Conservation (phyloP, 2,329 filamentous ascomycete species). For the Colletotrichum sp. region DNA sequence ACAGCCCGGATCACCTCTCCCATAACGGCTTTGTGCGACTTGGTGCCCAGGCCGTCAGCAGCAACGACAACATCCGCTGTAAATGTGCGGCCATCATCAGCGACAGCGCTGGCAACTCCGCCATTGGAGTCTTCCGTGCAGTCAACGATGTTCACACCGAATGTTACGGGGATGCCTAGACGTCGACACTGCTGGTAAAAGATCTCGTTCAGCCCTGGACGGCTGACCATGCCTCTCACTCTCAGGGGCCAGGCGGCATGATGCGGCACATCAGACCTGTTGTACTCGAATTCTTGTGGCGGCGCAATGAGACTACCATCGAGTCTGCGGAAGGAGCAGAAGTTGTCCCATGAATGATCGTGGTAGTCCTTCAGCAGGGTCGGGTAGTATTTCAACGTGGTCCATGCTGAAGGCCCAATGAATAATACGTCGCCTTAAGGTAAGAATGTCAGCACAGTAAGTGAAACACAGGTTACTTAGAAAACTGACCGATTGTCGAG, state of each 20-base stretch:
- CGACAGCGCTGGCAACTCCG: not conserved
- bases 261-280: not conserved
- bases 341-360: not conserved
- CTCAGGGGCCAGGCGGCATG: not conserved
- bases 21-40: not conserved
- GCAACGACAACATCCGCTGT: not conserved
- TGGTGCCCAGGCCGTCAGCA: not conserved
- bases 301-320: not conserved
- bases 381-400: not conserved
- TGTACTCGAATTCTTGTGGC: not conserved
- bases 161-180: not conserved
- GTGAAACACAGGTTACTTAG: accelerated
- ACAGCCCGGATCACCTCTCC: not conserved
- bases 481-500: not conserved
- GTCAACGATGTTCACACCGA: not conserved
- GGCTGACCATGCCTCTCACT: not conserved
- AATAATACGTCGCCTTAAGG: not conserved
- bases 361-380: not conserved
- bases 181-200: not conserved
- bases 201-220: not conserved
- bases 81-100: not conserved
- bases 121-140: not conserved
- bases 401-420: not conserved
- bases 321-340: not conserved
- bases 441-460: accelerated